These are phyloP conservation scores for Russula ochroleuca DNA, from an alignment of 768 basidiomycete species.

Conservation along the genomic window DNA sequence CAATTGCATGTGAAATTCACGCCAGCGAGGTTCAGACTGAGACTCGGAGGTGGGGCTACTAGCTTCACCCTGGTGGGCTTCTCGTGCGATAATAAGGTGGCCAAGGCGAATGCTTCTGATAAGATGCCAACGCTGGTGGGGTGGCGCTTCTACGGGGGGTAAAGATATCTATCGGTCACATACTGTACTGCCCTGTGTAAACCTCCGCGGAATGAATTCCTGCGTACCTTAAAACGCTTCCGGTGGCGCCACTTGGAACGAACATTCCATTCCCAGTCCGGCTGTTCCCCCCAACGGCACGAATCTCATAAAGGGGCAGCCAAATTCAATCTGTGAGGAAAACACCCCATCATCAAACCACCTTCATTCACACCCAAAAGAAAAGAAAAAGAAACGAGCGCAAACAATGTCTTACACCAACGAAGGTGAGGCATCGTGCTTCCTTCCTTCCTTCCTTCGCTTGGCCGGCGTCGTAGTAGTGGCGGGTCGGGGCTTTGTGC, in stretches of 20 bases:
- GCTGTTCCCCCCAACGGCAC: neutral
- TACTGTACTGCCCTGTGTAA: too few species aligned
- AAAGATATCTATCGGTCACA: neutral
- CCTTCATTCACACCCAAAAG: neutral
- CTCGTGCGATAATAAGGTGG: neutral
- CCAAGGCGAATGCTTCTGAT: neutral
- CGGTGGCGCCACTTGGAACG: neutral
- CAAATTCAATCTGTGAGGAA: neutral
- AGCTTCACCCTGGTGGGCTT: neutral
- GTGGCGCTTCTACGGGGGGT: conserved; percentile 1
- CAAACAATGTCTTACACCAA: conserved; percentile 5
- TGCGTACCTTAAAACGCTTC: neutral
- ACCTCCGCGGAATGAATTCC: conserved; percentile 3
- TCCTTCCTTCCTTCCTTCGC: neutral
- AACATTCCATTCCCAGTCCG: neutral
- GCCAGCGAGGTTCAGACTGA: neutral
- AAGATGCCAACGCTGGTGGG: neutral
- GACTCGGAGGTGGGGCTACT: neutral
- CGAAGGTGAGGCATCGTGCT: conserved; percentile 3
- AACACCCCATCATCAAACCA: neutral
- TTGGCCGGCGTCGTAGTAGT: neutral
- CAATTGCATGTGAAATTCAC: neutral
- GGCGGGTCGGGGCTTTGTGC: conserved; percentile 5
- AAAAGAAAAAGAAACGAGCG: neutral
- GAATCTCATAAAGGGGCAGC: conserved; percentile 4